phyloP scores from a whole-genome alignment of 805 yeast genomes.

The Candida ulmi region DNA sequence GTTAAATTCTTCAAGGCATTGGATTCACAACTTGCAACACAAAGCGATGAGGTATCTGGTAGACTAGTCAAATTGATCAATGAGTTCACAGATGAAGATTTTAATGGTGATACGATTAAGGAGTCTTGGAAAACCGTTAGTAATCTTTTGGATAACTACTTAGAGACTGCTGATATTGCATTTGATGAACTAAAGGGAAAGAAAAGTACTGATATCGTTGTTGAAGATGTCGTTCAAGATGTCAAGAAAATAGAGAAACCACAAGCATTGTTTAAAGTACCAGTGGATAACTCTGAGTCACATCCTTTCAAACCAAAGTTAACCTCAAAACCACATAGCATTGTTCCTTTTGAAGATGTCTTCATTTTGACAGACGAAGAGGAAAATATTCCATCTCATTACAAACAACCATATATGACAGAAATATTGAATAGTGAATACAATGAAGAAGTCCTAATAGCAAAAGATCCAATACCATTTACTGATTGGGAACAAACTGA shows the following conservation, averaged over 20 bases:
- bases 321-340: conserved; percentile 64
- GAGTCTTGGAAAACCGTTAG: conserved; percentile 59
- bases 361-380: conserved; percentile 30
- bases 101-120: conserved; percentile 29
- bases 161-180: conserved; percentile 73
- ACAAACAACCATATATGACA: conserved; percentile 71
- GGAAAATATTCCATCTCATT: conserved; percentile 49
- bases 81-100: conserved; percentile 30
- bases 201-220: conserved; percentile 5
- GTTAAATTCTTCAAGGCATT: conserved; percentile 66
- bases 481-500: conserved; percentile 59
- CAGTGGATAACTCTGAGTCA: conserved; percentile 62
- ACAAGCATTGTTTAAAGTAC: conserved; percentile 50
- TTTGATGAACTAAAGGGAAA: conserved; percentile 37
- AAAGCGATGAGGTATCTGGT: conserved; percentile 36
- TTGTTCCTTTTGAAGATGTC: conserved; percentile 50
- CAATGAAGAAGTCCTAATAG: conserved; percentile 49
- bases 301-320: conserved; percentile 77
- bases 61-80: conserved; percentile 42
- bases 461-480: conserved; percentile 41
- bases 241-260: conserved; percentile 52
- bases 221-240: neutral
- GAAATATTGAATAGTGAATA: conserved; percentile 72
- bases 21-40: conserved; percentile 39
- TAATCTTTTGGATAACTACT: conserved; percentile 57